These are phyloP conservation scores for Euptelea pleiosperma DNA, from an alignment of 164 flowering plant species.

Conservation along the genomic window DNA sequence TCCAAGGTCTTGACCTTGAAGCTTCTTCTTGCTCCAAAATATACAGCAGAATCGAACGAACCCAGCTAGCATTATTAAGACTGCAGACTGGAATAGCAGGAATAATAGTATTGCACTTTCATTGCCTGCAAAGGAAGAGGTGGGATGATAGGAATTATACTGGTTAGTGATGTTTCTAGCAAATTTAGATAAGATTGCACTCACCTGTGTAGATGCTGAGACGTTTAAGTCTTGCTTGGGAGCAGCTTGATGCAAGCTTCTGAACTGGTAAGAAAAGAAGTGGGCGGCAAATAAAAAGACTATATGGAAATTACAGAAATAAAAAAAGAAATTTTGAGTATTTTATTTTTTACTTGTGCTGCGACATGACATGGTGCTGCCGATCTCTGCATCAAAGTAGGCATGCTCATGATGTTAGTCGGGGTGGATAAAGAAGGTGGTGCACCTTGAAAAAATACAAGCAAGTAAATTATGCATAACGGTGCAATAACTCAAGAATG, in stretches of 20 bases:
- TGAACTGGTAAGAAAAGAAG: conserved; percentile 38
- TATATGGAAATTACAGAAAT: neutral
- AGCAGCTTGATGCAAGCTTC: conserved; percentile 67
- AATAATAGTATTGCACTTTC: conserved; percentile 55
- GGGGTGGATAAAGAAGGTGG: neutral
- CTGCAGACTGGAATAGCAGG: conserved; percentile 53
- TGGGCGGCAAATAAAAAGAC: neutral
- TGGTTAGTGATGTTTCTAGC: neutral
- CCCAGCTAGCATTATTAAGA: conserved; percentile 47
- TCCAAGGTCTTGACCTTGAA: conserved; percentile 58
- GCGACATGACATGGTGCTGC: conserved; percentile 53
- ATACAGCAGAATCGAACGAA: conserved; percentile 67
- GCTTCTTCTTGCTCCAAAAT: conserved; percentile 84
- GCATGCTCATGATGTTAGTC: conserved; percentile 1
- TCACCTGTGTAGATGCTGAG: conserved; percentile 59
- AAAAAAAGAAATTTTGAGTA: neutral
- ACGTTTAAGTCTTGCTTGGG: conserved; percentile 42
- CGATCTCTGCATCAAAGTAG: conserved; percentile 46
- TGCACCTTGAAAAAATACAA: too few species aligned
- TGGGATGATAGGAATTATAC: neutral
- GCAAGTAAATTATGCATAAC: too few species aligned
- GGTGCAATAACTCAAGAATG: too few species aligned
- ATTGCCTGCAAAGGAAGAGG: conserved; percentile 44
- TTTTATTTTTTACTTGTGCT: conserved; percentile 36
- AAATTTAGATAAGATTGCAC: neutral